A percentile compares a stretch with the other conserved stretches of the same genome.
These are phyloP conservation scores for Rhytidiadelphus loreus DNA, from an alignment of 225 moss, liverwort and hornwort genomes.

Conservation along the genomic window DNA sequence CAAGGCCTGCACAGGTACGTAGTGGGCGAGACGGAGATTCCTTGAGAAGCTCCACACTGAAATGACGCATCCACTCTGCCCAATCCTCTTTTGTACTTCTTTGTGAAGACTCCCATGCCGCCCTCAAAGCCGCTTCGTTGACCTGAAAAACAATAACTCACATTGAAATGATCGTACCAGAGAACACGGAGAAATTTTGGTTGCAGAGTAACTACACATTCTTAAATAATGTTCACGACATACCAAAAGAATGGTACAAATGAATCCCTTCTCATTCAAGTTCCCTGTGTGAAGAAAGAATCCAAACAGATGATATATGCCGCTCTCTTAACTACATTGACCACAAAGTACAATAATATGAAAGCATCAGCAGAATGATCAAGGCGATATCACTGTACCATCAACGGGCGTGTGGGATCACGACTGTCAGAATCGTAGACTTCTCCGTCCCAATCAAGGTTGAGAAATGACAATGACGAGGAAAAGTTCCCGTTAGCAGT, in stretches of 20 bases:
- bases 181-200: background rate
- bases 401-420: conserved; percentile 41
- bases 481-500: conserved; percentile 32
- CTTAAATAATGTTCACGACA: background rate
- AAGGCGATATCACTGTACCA: conserved; percentile 14
- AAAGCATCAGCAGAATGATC: background rate
- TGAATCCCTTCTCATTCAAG: background rate
- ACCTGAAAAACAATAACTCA: conserved; percentile 33
- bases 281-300: background rate
- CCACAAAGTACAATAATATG: background rate
- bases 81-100: conserved; percentile 98
- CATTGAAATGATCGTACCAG: background rate
- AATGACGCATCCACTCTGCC: conserved; percentile 99
- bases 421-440: conserved; percentile 48
- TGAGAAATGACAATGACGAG: conserved; percentile 66
- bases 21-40: conserved; percentile 92
- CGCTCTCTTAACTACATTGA: background rate
- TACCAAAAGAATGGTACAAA: background rate
- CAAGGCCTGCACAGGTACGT: conserved; percentile 89
- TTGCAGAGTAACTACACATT: background rate
- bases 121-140: conserved; percentile 70
- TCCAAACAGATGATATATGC: background rate
- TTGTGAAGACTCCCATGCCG: conserved; percentile 93
- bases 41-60: conserved; percentile 96
- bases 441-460: conserved; percentile 78